Evolutionary conservation across 129 eudicot species (phyloP).

Genomic region (Logfia minima): DNA sequence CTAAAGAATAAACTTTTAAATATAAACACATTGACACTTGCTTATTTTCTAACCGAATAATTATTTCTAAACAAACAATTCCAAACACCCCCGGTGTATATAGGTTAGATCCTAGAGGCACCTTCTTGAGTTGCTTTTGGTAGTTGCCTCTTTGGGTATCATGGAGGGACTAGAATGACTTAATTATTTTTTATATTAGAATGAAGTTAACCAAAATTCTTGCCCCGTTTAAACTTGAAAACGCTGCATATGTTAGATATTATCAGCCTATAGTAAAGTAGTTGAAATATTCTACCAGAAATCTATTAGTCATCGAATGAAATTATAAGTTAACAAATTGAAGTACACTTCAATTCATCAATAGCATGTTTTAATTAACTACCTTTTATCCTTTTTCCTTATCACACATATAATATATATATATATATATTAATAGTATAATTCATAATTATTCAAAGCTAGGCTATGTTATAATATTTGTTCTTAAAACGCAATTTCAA

Average conservation of each 20-base stretch:
- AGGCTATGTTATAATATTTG: neutral
- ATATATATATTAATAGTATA: neutral
- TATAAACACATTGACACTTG: too few relatives aligned
- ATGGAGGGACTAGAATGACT: constrained; percentile 9
- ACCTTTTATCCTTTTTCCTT: too few relatives aligned
- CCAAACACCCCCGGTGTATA: neutral
- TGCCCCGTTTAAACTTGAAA: constrained; percentile 16
- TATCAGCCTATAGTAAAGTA: neutral
- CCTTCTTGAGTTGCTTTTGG: neutral
- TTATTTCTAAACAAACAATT: too few relatives aligned
- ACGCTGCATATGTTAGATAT: neutral
- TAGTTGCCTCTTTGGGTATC: neutral
- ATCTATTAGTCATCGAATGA: too few relatives aligned
- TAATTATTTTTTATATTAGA: constrained; percentile 8
- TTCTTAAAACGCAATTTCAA: neutral
- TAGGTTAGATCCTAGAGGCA: neutral
- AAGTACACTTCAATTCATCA: too few relatives aligned
- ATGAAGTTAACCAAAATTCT: neutral
- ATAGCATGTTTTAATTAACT: too few relatives aligned
- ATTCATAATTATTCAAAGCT: neutral
- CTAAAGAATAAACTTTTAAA: too few relatives aligned
- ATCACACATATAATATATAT: neutral
- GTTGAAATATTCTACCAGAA: too few relatives aligned
- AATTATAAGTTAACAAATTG: too few relatives aligned
- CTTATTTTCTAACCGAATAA: too few relatives aligned